Evolutionary conservation across 768 basidiomycete genomes (phyloP).

Genomic region (Candolleomyces aberdarensis): DNA sequence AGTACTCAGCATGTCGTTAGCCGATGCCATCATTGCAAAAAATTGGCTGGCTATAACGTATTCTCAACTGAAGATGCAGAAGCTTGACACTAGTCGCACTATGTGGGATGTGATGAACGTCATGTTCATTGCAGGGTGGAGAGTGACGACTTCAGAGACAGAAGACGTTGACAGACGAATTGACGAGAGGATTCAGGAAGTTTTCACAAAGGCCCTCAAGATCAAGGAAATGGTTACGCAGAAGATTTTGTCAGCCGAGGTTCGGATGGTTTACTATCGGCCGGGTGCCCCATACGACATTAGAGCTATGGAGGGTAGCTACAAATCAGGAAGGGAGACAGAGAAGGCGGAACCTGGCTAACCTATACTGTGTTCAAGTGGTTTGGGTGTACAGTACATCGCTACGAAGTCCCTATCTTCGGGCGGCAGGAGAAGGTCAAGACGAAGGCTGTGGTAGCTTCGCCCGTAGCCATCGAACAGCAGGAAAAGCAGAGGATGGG

Average conservation of each 20-base stretch:
- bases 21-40: not conserved
- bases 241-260: not conserved
- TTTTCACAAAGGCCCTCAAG: not conserved
- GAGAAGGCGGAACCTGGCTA: not conserved
- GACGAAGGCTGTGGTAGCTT: not conserved
- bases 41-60: not conserved
- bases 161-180: not conserved
- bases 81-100: not conserved
- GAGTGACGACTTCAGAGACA: not conserved
- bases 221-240: not conserved
- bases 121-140: not conserved
- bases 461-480: not conserved
- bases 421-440: not conserved
- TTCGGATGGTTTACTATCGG: not conserved
- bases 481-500: too few species aligned
- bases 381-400: not conserved
- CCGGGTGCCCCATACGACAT: not conserved
- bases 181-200: not conserved
- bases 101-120: not conserved
- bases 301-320: not conserved
- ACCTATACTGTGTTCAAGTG: not conserved
- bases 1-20: too few species aligned
- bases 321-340: not conserved
- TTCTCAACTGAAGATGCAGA: not conserved
- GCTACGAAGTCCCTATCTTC: not conserved